These are phyloP conservation scores for Capsicum pubescens DNA, from an alignment of 257 asterid genomes.

Conservation along the genomic window DNA sequence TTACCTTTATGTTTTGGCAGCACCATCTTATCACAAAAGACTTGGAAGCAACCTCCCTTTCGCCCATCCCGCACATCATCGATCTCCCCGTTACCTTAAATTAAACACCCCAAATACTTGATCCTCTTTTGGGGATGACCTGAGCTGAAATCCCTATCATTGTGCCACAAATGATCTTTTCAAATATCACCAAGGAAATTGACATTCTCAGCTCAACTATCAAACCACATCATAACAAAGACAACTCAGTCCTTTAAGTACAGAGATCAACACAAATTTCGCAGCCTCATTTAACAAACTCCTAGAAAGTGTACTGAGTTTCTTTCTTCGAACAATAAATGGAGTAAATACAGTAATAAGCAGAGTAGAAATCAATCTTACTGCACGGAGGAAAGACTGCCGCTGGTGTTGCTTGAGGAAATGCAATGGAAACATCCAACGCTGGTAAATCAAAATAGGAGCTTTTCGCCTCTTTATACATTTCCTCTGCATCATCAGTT, in stretches of 20 bases:
- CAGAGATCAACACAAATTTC: not conserved
- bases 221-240: not conserved
- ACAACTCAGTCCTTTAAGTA: not conserved
- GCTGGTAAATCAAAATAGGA: conserved; percentile 74
- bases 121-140: too few relatives aligned
- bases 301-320: not conserved
- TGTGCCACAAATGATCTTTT: not conserved
- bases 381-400: conserved; percentile 83
- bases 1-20: too few relatives aligned
- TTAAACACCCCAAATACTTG: too few relatives aligned
- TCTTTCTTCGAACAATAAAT: not conserved
- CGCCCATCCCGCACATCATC: too few relatives aligned
- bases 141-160: too few relatives aligned
- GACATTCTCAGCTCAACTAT: not conserved
- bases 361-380: conserved; percentile 38
- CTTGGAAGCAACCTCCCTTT: too few relatives aligned
- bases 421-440: conserved; percentile 79
- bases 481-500: conserved; percentile 52
- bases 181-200: not conserved
- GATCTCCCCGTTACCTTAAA: too few relatives aligned
- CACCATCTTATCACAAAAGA: too few relatives aligned
- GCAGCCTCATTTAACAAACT: not conserved
- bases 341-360: not conserved
- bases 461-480: conserved; percentile 62
- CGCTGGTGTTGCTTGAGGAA: conserved; percentile 99